Percentiles rank a stretch among this genome's conserved stretches.
phyloP scores from a whole-genome alignment of 164 flowering plant species.

The Nymphaea thermarum region DNA sequence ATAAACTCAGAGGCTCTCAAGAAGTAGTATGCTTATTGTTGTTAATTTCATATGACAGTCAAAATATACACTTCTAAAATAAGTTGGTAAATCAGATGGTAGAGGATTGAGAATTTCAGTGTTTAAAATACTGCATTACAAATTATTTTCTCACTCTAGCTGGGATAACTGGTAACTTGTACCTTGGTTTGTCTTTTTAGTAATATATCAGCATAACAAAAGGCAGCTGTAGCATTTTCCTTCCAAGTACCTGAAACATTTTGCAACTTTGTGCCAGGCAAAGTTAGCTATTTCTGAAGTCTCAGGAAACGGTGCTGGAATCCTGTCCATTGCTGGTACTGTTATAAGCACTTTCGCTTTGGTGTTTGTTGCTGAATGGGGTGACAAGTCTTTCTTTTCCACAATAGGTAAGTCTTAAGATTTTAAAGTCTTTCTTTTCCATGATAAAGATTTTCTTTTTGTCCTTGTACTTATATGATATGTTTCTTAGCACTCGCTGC shows the following conservation, averaged over 20 bases:
- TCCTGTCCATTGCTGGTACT: slow-evolving; percentile 76
- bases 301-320: slow-evolving; percentile 90
- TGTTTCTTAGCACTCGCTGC: slow-evolving; percentile 83
- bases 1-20: too few species aligned
- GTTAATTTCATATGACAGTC: too few species aligned
- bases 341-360: slow-evolving; percentile 65
- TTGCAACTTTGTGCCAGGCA: slow-evolving; percentile 39
- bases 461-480: not conserved
- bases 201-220: not conserved
- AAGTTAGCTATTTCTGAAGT: slow-evolving; percentile 90
- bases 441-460: slow-evolving; percentile 3
- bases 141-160: too few species aligned
- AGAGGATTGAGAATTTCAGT: too few species aligned
- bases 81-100: too few species aligned
- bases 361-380: slow-evolving; percentile 99
- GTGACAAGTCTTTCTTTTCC: slow-evolving; percentile 95
- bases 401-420: slow-evolving; percentile 60
- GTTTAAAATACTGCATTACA: too few species aligned
- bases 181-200: not conserved
- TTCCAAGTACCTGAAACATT: too few species aligned
- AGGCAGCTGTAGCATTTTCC: not conserved
- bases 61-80: too few species aligned
- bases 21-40: too few species aligned
- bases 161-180: not conserved
- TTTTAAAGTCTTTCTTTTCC: not conserved